These are phyloP conservation scores for Marasmius sp. DNA, from an alignment of 1,284 basidiomycete genomes.

Conservation along the genomic window DNA sequence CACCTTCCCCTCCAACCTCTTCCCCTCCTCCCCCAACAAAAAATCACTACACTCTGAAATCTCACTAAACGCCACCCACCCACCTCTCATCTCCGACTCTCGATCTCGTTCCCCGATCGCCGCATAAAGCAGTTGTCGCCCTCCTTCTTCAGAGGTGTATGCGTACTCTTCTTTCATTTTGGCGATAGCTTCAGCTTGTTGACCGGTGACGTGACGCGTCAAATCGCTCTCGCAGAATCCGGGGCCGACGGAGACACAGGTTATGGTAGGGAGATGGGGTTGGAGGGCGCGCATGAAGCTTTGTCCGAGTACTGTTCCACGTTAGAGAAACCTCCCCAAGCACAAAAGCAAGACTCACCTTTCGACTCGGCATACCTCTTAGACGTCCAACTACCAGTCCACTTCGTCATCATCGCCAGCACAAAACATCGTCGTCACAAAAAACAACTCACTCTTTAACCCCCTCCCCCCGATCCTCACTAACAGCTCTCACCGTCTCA, in stretches of 20 bases:
- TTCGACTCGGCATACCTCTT: constrained; percentile 25
- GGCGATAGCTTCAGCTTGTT: no score
- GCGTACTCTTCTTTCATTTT: no score
- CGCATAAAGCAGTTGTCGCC: constrained; percentile 41
- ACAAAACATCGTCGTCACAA: no score
- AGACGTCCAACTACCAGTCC: neutral
- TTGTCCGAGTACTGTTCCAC: constrained; percentile 41
- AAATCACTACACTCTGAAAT: constrained; percentile 19
- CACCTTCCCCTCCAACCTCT: constrained; percentile 36
- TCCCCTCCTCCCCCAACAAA: constrained; percentile 36
- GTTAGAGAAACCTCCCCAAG: neutral
- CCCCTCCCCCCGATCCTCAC: constrained; percentile 24
- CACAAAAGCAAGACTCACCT: no score
- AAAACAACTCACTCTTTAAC: no score
- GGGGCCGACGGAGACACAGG: constrained; percentile 44
- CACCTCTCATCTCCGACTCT: constrained; percentile 17
- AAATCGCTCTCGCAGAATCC: constrained; percentile 46
- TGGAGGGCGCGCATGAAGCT: constrained; percentile 41
- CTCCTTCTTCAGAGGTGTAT: constrained; percentile 39
- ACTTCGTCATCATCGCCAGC: neutral
- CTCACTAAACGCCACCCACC: constrained; percentile 12
- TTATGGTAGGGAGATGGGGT: constrained; percentile 32
- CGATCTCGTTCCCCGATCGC: constrained; percentile 30
- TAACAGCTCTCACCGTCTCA: constrained; percentile 30
- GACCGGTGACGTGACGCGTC: no score